Percentiles rank a stretch among this genome's conserved stretches.
phyloP scores from a whole-genome alignment of 768 basidiomycete species.

The Mycena galericulata region DNA sequence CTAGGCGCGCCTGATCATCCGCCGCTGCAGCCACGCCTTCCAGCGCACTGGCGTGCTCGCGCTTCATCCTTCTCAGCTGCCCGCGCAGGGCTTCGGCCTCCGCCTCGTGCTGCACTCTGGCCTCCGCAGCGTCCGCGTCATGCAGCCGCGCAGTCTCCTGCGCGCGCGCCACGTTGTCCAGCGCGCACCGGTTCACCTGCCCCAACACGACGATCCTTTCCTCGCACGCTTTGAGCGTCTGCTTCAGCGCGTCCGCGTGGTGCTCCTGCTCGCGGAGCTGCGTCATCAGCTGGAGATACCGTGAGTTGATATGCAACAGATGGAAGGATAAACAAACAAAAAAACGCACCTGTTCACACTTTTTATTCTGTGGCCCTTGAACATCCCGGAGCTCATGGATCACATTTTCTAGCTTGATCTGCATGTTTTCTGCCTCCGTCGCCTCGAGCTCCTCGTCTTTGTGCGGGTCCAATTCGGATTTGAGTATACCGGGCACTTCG shows the following conservation, averaged over 20 bases:
- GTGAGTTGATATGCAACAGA: too few species aligned
- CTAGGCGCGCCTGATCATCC: conserved; percentile 61
- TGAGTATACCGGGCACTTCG: conserved; percentile 61
- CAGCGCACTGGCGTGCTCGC: conserved; percentile 63
- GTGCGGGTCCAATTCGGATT: conserved; percentile 76
- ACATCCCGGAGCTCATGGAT: conserved; percentile 63
- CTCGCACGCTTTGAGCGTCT: conserved; percentile 65
- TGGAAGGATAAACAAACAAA: not conserved
- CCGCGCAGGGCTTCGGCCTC: conserved; percentile 67
- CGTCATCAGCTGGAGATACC: conserved; percentile 57
- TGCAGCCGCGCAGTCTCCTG: conserved; percentile 68
- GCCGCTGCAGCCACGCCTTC: conserved; percentile 68
- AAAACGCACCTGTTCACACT: conserved; percentile 62
- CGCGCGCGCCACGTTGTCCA: conserved; percentile 66
- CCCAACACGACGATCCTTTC: conserved; percentile 63
- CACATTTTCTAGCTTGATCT: conserved; percentile 66
- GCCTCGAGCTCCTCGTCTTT: conserved; percentile 68
- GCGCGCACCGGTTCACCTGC: conserved; percentile 66
- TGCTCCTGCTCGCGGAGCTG: conserved; percentile 64
- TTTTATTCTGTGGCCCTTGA: conserved; percentile 67
- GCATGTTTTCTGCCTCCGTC: conserved; percentile 63
- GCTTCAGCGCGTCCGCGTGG: conserved; percentile 59
- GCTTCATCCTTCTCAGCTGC: conserved; percentile 64
- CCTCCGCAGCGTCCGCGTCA: conserved; percentile 65
- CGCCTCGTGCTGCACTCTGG: conserved; percentile 59